phyloP scores from a whole-genome alignment of 192 early-diverging fungal species.

The Backusella tuberculispora region DNA sequence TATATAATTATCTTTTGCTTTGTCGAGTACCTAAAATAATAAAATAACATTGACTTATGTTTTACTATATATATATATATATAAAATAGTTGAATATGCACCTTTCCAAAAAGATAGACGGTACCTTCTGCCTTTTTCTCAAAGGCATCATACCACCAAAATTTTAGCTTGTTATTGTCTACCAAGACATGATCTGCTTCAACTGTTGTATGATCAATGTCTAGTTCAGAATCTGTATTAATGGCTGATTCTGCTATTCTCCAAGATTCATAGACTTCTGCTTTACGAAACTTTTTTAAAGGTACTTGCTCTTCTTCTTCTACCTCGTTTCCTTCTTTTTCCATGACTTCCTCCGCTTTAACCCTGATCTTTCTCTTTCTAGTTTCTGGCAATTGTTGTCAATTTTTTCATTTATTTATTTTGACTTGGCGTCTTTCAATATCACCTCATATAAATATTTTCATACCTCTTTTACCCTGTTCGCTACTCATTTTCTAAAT shows the following conservation, averaged over 20 bases:
- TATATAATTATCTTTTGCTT: constrained; percentile 53
- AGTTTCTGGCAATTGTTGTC: background rate
- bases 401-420: background rate
- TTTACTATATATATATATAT: background rate
- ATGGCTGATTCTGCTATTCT: background rate
- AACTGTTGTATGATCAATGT: background rate
- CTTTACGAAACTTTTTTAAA: background rate
- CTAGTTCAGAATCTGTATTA: background rate
- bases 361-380: constrained; percentile 1
- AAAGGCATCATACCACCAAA: constrained; percentile 91
- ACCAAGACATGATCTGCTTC: background rate
- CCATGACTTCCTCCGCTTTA: background rate
- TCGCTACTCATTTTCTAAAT: no score
- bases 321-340: background rate
- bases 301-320: background rate
- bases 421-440: background rate
- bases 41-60: background rate
- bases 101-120: constrained; percentile 93
- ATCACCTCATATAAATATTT: background rate
- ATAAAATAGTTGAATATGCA: background rate
- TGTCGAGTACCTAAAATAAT: constrained; percentile 44
- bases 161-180: background rate
- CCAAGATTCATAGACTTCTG: background rate
- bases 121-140: constrained; percentile 70
- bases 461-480: no score